These are phyloP conservation scores for Daldinia vernicosa DNA, from an alignment of 495 filamentous ascomycete genomes.

Conservation along the genomic window DNA sequence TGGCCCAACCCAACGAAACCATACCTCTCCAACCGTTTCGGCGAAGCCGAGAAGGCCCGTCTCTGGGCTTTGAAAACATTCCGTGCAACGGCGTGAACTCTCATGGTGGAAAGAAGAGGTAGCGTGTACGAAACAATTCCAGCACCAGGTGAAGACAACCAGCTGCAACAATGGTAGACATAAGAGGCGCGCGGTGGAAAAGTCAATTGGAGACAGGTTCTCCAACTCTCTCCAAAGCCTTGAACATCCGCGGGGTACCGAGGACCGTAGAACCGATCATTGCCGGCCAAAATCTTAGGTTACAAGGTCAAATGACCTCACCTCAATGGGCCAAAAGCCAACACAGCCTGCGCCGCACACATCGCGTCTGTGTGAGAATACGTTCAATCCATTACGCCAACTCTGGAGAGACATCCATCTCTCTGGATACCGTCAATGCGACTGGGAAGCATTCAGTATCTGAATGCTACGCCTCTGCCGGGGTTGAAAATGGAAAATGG, in stretches of 20 bases:
- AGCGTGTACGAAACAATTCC: neutral
- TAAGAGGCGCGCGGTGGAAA: conserved; percentile 3
- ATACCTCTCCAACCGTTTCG: conserved; percentile 68
- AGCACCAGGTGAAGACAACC: neutral
- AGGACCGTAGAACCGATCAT: conserved; percentile 39
- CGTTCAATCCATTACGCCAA: conserved; percentile 34
- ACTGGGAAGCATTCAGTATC: neutral
- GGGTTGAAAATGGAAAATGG: conserved; percentile 11
- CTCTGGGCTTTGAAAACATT: conserved; percentile 44
- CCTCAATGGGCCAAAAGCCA: neutral
- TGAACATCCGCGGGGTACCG: conserved; percentile 40
- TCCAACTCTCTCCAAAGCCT: conserved; percentile 13
- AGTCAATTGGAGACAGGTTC: conserved; percentile 25
- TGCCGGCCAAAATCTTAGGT: conserved; percentile 40
- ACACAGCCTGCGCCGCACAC: conserved; percentile 8
- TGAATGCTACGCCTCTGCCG: conserved; percentile 5
- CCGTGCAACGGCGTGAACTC: conserved; percentile 41
- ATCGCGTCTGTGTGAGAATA: neutral
- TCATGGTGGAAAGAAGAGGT: conserved; percentile 42
- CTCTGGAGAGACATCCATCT: conserved; percentile 17
- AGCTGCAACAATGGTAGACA: neutral
- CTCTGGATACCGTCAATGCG: neutral
- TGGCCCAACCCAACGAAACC: conserved; percentile 88
- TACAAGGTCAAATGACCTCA: conserved; percentile 23
- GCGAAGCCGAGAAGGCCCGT: conserved; percentile 66